phyloP scores from a whole-genome alignment of 305 asterid genomes.

The Ajuga reptans region DNA sequence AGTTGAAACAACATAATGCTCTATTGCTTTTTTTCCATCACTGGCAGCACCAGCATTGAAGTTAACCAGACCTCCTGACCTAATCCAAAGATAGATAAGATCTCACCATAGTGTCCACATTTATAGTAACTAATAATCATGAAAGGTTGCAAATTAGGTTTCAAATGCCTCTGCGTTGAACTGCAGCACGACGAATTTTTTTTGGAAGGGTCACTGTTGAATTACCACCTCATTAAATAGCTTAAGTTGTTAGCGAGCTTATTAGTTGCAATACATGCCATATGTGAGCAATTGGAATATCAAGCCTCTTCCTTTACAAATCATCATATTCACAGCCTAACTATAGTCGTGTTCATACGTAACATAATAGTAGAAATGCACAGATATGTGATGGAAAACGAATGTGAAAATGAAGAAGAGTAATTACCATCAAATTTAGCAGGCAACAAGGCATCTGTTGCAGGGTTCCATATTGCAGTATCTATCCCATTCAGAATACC shows the following conservation, averaged over 20 bases:
- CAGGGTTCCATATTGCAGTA: constrained; percentile 79
- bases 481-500: constrained; percentile 84
- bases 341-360: neutral
- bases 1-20: no score
- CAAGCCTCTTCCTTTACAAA: neutral
- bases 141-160: neutral
- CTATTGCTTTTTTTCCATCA: no score
- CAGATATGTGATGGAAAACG: neutral
- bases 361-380: neutral
- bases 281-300: neutral
- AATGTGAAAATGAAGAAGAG: constrained; percentile 6
- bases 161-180: neutral
- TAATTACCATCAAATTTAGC: constrained; percentile 67
- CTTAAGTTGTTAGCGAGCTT: neutral
- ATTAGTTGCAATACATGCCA: neutral
- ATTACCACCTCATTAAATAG: no score
- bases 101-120: no score
- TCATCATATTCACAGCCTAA: neutral
- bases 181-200: no score
- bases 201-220: no score
- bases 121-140: neutral
- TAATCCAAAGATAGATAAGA: no score
- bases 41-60: no score
- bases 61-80: no score
- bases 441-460: constrained; percentile 67